phyloP scores from a whole-genome alignment of 148 eudicot species.

The Fagopyrum esculentum region DNA sequence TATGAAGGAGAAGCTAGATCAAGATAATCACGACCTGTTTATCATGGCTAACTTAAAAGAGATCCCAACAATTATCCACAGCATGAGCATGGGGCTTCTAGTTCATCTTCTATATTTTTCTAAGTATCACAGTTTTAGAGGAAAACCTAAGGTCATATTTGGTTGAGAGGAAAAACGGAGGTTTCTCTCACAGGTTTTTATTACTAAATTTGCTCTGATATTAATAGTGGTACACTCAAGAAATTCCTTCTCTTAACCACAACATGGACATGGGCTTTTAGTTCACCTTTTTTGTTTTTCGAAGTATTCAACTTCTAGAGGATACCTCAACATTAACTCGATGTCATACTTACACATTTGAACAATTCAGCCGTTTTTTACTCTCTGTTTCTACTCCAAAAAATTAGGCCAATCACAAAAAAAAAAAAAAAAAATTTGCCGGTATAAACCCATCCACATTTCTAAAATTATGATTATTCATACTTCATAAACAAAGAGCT shows the following conservation, averaged over 20 bases:
- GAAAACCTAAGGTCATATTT: not conserved
- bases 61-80: too few species aligned
- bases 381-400: not conserved
- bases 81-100: too few species aligned
- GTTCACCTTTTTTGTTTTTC: not conserved
- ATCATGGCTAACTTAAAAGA: not conserved
- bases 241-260: not conserved
- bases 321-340: not conserved
- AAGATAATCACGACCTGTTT: not conserved
- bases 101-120: too few species aligned
- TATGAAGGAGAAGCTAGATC: not conserved
- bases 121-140: not conserved
- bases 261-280: not conserved
- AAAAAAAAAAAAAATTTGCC: too few species aligned
- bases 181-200: not conserved
- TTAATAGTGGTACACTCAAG: not conserved
- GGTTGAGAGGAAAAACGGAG: not conserved
- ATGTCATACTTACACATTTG: not conserved
- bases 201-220: not conserved
- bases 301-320: not conserved
- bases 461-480: not conserved
- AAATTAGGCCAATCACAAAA: not conserved
- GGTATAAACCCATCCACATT: not conserved
- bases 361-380: not conserved
- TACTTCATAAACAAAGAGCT: not conserved